Evolutionary conservation across 805 yeast genomes (phyloP).

Genomic region (Deakozyma indianensis): DNA sequence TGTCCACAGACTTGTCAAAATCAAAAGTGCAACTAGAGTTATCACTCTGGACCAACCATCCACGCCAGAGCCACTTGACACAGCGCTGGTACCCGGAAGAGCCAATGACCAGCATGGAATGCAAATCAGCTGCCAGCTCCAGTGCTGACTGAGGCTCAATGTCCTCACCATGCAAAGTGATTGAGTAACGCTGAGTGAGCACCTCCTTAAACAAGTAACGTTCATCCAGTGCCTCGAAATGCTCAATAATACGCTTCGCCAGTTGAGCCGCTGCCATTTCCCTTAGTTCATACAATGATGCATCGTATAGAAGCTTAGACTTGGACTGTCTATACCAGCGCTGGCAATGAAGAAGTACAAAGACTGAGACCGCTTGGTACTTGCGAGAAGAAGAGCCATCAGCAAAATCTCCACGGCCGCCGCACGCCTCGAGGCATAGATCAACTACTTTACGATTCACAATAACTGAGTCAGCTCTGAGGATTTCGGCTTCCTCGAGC

Average conservation of each 20-base stretch:
- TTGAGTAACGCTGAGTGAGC: conserved; percentile 61
- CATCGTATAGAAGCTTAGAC: conserved; percentile 48
- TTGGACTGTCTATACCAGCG: conserved; percentile 62
- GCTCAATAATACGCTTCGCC: conserved; percentile 57
- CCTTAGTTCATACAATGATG: conserved; percentile 44
- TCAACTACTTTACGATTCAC: conserved; percentile 43
- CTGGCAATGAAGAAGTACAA: conserved; percentile 59
- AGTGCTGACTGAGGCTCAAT: conserved; percentile 57
- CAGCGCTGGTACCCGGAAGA: conserved; percentile 77
- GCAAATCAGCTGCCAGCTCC: conserved; percentile 79
- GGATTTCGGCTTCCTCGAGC: conserved; percentile 35
- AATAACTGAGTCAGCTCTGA: conserved; percentile 43
- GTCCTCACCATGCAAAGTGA: conserved; percentile 48
- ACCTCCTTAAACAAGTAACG: conserved; percentile 47
- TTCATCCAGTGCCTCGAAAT: conserved; percentile 25
- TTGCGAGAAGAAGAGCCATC: conserved; percentile 40
- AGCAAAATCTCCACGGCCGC: conserved; percentile 54
- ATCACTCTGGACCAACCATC: conserved; percentile 75
- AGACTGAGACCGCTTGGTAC: conserved; percentile 48
- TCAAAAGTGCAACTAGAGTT: conserved; percentile 56
- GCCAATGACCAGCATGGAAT: conserved; percentile 60
- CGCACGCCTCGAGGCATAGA: conserved; percentile 60
- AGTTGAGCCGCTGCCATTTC: conserved; percentile 59
- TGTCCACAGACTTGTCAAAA: conserved; percentile 44
- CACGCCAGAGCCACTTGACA: conserved; percentile 83